Base-by-base conservation (phyloP, 2,329 filamentous ascomycete species). In the Thermothelomyces thermophilus region DNA sequence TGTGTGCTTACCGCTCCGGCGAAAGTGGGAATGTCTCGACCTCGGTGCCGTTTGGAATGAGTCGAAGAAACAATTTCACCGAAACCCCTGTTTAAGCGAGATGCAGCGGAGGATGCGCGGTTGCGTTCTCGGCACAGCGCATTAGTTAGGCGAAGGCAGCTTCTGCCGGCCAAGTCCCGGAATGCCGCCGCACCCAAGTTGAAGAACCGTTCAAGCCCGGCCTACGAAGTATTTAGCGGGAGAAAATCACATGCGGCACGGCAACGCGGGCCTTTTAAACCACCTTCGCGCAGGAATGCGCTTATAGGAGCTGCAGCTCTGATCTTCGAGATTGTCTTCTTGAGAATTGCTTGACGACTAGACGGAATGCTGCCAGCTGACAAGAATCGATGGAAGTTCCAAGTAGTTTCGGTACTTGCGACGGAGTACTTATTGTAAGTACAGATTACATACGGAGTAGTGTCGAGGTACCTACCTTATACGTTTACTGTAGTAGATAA, bases 161-260 rank as follows among this genome's bases (percentile, higher is more conserved):
- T 50, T 39, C 42, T 36, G 42, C 42, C 41, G 43, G 22, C 26
- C 34, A 13, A 22, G 36, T 44, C 22, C 24, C 28, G 45, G 13
- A 49, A 43, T 49, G 13, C 16, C 31, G 46, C 33, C 41, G 17
- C 28, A 43, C 20, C 41, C 28, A 43, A 33, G 20, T 13, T 22
- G 16, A 22, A 8, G 31, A 34, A 20, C n/a, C 28, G 26, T 31
- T 42, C n/a, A n/a, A 20, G 10, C 24, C 26, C 45, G 52, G 49
- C 30, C 30, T 2, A 31, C 9, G 30, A 31, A 14, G 9, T 31
- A 31, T 14, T 9, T 31, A 9, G 30, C 30, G 24, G 24, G 24
- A 9, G 24, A 22, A 46, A 37, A 41, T 37, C 22, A 28, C 30
- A 35, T 45, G 41, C 48, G 41, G 35, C 48, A 41, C 48, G 41